phyloP scores from a whole-genome alignment of 495 filamentous ascomycete species.

The Pseudotulostoma volvatum region DNA sequence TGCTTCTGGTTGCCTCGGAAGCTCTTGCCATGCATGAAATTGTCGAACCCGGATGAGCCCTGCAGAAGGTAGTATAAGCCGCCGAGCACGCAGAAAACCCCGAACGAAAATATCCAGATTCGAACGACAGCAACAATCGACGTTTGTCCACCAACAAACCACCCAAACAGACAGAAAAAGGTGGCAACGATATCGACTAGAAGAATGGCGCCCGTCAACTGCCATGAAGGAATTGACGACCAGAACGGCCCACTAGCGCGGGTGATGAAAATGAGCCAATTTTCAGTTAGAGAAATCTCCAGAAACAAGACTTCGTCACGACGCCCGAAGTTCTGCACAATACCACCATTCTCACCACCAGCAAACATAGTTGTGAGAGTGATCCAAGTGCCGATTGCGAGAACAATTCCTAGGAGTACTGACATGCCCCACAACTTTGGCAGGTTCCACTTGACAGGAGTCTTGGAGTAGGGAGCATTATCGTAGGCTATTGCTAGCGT shows the following conservation, averaged over 20 bases:
- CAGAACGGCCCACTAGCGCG: constrained; percentile 77
- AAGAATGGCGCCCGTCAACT: constrained; percentile 58
- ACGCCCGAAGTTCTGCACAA: constrained; percentile 74
- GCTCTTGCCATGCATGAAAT: constrained; percentile 80
- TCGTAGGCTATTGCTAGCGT: constrained; percentile 90
- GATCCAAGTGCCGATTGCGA: constrained; percentile 75
- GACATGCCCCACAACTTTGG: constrained; percentile 89
- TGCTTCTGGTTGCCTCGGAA: constrained; percentile 59
- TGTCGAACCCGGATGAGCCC: constrained; percentile 62
- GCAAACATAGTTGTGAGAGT: constrained; percentile 62
- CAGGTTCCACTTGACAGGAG: constrained; percentile 86
- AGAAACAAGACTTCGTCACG: constrained; percentile 75
- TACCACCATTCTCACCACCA: constrained; percentile 50
- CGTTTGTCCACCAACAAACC: constrained; percentile 49
- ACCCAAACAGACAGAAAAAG: constrained; percentile 69
- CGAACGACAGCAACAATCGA: constrained; percentile 66
- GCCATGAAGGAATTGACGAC: constrained; percentile 70
- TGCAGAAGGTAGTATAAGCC: constrained; percentile 61
- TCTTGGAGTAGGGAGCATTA: constrained; percentile 72
- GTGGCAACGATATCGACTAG: constrained; percentile 70
- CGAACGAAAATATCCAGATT: constrained; percentile 81
- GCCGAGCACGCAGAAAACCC: constrained; percentile 58
- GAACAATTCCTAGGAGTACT: constrained; percentile 59
- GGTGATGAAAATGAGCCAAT: constrained; percentile 95
- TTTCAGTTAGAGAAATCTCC: constrained; percentile 79